phyloP scores from a whole-genome alignment of 768 basidiomycete species.

The Termitomyces sp. region DNA sequence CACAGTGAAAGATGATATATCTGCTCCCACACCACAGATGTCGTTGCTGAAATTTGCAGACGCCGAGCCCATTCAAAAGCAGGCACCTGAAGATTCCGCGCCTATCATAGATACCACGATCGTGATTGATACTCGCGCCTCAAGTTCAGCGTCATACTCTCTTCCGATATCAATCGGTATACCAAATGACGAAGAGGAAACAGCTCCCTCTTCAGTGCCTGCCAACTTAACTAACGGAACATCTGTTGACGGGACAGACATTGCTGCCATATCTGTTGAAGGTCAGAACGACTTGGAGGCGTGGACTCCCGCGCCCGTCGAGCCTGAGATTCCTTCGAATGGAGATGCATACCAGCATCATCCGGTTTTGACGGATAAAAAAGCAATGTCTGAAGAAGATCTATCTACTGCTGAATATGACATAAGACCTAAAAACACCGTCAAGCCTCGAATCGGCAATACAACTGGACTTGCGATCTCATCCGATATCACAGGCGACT shows the following conservation, averaged over 20 bases:
- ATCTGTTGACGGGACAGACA: neutral
- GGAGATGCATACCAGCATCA: neutral
- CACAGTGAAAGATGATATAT: neutral
- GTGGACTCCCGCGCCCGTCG: neutral
- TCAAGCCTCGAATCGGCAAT: neutral
- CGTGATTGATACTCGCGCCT: neutral
- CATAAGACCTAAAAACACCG: neutral
- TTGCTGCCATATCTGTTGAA: neutral
- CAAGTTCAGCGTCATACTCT: neutral
- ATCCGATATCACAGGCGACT: neutral
- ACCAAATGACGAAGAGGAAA: neutral
- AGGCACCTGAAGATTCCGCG: neutral
- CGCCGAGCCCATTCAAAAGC: neutral
- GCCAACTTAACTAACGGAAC: neutral
- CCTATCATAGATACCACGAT: no score
- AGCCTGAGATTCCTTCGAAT: neutral
- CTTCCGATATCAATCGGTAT: neutral
- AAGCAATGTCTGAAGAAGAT: neutral
- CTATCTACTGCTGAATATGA: no score
- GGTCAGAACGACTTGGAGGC: neutral
- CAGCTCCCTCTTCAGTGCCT: neutral
- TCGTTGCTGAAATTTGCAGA: no score
- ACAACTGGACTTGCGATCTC: neutral
- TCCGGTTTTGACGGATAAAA: neutral
- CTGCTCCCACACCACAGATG: neutral